Evolutionary conservation across 2,329 filamentous ascomycete genomes (phyloP).

Genomic region (Ilyonectria mors-panacis): DNA sequence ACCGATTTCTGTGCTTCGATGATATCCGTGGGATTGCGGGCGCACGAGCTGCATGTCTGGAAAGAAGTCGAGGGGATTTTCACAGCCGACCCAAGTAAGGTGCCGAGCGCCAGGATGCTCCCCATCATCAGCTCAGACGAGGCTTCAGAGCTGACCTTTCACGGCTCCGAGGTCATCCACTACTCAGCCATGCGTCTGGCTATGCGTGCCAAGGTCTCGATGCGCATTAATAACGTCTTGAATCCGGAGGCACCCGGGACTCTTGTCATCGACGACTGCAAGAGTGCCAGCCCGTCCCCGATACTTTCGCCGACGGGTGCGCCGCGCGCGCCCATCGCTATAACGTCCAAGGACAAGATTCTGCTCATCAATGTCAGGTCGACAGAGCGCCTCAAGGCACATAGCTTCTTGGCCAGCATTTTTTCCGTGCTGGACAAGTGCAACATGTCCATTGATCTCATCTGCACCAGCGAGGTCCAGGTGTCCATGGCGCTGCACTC

Average conservation of each 20-base stretch:
- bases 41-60: slow-evolving; percentile 26
- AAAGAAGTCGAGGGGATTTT: slow-evolving; percentile 32
- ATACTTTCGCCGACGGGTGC: too few species aligned
- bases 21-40: slow-evolving; percentile 17
- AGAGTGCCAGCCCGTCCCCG: too few species aligned
- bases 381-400: too few species aligned
- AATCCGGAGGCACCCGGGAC: slow-evolving; percentile 7
- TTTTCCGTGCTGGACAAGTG: too few species aligned
- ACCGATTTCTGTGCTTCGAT: slow-evolving; percentile 28
- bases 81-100: slow-evolving; percentile 24
- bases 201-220: neutral
- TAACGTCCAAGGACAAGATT: too few species aligned
- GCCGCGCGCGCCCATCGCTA: too few species aligned
- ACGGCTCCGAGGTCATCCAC: slow-evolving; percentile 27
- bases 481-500: too few species aligned
- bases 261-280: too few species aligned
- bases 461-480: too few species aligned
- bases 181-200: slow-evolving; percentile 5
- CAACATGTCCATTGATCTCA: too few species aligned
- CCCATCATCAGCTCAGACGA: slow-evolving; percentile 21
- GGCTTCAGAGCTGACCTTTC: slow-evolving; percentile 22
- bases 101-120: slow-evolving; percentile 17
- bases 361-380: too few species aligned
- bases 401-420: too few species aligned
- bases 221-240: slow-evolving; percentile 15